Evolutionary conservation across 331 rosid genomes (phyloP), one percentile per base, ranked within the genome.

Genomic region (Saraca asoca): DNA sequence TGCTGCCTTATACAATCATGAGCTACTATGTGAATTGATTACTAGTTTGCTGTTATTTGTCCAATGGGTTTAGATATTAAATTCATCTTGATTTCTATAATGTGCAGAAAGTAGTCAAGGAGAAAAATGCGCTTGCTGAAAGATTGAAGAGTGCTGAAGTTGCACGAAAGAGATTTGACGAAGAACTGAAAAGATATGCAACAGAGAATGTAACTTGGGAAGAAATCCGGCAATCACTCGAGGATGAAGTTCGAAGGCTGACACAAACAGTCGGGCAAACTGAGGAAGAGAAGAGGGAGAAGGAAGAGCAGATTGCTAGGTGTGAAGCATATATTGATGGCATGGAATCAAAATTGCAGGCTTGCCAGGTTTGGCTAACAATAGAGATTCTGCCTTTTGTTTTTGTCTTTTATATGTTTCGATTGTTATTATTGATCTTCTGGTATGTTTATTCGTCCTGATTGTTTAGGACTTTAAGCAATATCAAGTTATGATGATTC

Each of bases 251-350:
- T 75, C 88, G 85, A 38, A 78, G 91, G 66, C 63, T 94, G 83
- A 94, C 96, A 53, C 89, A 94, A 64, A 90, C 99, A 63, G 99
- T 94, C 68, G 97, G 95, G 59, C 97, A 94, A 77, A 90, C 96
- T 7, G 95, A 88, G 83, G 97, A 91, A 78, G 97, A 90, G 71
- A 94, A 90, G 76, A 75, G 91, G 72, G 99, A 90, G 78, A 94
- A 94, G 87, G 99, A 94, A 69, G 92, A 90, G 75, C 99, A 94
- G 77, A 84, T 94, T 80, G 88, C 95, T 64, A 87, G 96, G 74
- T 94, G 92, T 67, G 99, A 94, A 82, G 96, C 88, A 41, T 94
- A 84, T 76, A 94, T 94, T 75, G 95, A 94, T 78, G 96, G 88
- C 84, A 94, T 94, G 99, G 97, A 94, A 79, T 84, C 97, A 12